These are phyloP conservation scores for Conticribra weissflogii DNA, from an alignment of 108 stramenopile species.

Conservation along the genomic window DNA sequence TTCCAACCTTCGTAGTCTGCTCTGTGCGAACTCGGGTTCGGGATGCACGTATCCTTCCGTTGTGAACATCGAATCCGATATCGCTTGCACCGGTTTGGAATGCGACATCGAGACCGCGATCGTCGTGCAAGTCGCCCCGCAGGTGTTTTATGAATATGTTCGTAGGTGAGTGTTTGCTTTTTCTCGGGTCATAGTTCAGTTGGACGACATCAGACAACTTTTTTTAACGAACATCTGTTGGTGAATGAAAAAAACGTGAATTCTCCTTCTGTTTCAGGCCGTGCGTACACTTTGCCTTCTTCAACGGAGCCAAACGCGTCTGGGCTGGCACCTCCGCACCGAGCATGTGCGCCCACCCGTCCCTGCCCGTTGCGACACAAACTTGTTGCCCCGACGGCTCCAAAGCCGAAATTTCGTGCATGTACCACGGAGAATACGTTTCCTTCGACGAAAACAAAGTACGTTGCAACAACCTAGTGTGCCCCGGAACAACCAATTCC, in stretches of 20 bases:
- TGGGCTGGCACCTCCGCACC: conserved; percentile 1
- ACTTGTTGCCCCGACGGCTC: conserved; percentile 3
- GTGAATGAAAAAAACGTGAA: no score
- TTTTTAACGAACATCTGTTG: no score
- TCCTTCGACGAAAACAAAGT: background rate
- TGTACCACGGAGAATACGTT: conserved; percentile 11
- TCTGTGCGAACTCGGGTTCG: conserved; percentile 15
- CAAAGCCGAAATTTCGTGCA: conserved; percentile 8
- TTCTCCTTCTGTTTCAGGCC: background rate
- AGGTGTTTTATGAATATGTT: conserved; percentile 48
- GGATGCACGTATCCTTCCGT: conserved; percentile 19
- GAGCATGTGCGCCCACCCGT: conserved; percentile 4
- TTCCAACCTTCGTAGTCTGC: conserved; percentile 19
- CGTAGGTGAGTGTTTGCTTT: conserved; percentile 5
- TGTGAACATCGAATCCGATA: conserved; percentile 22
- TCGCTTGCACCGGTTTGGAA: conserved; percentile 36
- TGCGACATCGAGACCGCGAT: conserved; percentile 37
- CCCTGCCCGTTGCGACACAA: conserved; percentile 1
- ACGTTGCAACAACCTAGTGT: background rate
- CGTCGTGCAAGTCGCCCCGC: conserved; percentile 29
- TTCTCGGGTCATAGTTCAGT: no score
- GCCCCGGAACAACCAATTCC: background rate
- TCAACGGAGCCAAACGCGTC: conserved; percentile 25
- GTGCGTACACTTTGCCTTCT: conserved; percentile 42
- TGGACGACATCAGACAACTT: no score